Conservation (phyloP, 179 eudicot species). For the Gypsophila paniculata region DNA sequence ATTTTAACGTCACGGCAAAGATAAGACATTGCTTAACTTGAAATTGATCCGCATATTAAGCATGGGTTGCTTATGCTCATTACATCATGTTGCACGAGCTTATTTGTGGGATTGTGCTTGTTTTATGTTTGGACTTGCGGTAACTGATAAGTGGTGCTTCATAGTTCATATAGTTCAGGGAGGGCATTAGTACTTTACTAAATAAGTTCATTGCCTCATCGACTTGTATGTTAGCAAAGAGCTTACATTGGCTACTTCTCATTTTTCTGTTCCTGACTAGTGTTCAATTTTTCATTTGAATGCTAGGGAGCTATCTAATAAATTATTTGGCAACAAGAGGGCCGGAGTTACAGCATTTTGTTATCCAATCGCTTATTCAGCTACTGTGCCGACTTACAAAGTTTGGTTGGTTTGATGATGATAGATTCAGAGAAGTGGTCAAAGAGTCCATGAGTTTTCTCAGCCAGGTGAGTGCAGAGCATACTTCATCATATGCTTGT, state of each 20-base stretch:
- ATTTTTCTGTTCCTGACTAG: not conserved
- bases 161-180: not conserved
- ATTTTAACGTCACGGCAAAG: not conserved
- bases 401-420: conserved; percentile 97
- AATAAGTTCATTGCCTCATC: not conserved
- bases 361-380: conserved; percentile 82
- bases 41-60: not conserved
- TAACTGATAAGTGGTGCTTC: not conserved
- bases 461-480: conserved; percentile 58
- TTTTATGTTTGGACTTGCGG: not conserved
- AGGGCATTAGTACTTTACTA: not conserved
- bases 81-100: conserved; percentile 7
- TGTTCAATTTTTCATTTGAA: conserved; percentile 7
- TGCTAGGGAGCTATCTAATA: conserved; percentile 71
- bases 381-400: conserved; percentile 80
- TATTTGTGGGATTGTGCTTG: not conserved
- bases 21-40: not conserved
- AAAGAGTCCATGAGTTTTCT: conserved; percentile 78
- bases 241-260: not conserved
- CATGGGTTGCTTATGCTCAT: not conserved
- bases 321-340: conserved; percentile 95
- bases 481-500: not conserved
- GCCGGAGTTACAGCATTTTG: conserved; percentile 84
- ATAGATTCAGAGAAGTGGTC: conserved; percentile 79
- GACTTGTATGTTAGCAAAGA: not conserved